Evolutionary conservation across 2,329 filamentous ascomycete genomes (phyloP).

Genomic region (Cytospora paraplurivora): DNA sequence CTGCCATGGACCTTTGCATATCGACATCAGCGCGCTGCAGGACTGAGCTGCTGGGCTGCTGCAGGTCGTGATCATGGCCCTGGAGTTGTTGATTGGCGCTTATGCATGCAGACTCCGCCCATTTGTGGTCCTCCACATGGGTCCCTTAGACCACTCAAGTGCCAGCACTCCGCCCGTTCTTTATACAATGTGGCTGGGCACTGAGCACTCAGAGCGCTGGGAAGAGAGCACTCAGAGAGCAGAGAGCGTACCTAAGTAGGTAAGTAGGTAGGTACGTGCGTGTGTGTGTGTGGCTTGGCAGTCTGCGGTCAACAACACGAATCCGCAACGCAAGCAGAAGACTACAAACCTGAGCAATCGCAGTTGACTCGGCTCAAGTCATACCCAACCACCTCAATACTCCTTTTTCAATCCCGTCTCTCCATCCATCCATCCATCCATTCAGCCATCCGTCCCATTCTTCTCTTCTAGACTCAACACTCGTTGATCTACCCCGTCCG

Average conservation of each 20-base stretch:
- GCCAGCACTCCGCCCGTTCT: slow-evolving; percentile 8
- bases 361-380: not conserved
- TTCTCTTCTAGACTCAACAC: not conserved
- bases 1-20: no score
- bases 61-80: slow-evolving; percentile 8
- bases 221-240: no score
- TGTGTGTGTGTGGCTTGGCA: not conserved
- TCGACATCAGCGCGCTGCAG: not conserved
- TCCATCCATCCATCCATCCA: not conserved
- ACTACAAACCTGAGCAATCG: no score
- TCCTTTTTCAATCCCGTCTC: not conserved
- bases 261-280: no score
- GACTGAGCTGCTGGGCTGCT: slow-evolving; percentile 4
- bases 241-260: no score
- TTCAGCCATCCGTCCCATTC: no score
- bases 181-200: slow-evolving; percentile 15
- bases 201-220: not conserved
- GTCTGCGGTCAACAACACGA: not conserved
- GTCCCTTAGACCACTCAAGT: slow-evolving; percentile 5
- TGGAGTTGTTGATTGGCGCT: slow-evolving; percentile 19
- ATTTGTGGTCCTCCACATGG: slow-evolving; percentile 9
- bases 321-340: no score
- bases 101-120: slow-evolving; percentile 2
- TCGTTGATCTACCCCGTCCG: slow-evolving; percentile 9
- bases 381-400: not conserved